Conservation (phyloP, 106 monocot species). For the Allium sativum region DNA sequence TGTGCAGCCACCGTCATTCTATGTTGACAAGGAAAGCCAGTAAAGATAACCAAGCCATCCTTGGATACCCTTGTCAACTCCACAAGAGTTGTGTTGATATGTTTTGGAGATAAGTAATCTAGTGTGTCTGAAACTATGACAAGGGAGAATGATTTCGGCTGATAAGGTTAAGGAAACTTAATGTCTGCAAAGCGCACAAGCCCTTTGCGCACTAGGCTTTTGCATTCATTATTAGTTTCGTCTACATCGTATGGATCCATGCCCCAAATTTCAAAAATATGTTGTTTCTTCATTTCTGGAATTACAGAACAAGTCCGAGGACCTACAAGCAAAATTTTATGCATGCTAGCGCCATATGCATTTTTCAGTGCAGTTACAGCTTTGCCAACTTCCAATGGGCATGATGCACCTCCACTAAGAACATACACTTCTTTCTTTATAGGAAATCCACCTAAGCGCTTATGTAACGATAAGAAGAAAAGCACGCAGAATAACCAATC, state of each 20-base stretch:
- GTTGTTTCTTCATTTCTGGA: constrained; percentile 64
- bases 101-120: constrained; percentile 58
- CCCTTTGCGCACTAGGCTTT: constrained; percentile 74
- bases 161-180: constrained; percentile 53
- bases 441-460: neutral
- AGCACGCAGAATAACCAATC: constrained; percentile 48
- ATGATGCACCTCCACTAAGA: constrained; percentile 27
- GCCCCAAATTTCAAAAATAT: constrained; percentile 58
- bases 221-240: constrained; percentile 66
- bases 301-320: constrained; percentile 74
- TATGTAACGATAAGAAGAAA: constrained; percentile 46
- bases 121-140: constrained; percentile 59
- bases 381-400: constrained; percentile 53
- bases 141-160: constrained; percentile 48
- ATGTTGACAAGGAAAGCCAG: constrained; percentile 69
- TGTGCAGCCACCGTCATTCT: constrained; percentile 46
- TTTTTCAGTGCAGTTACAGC: constrained; percentile 61
- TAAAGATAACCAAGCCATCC: constrained; percentile 53
- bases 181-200: constrained; percentile 72
- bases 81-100: constrained; percentile 50
- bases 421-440: constrained; percentile 1
- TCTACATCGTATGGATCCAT: constrained; percentile 84
- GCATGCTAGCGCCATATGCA: constrained; percentile 57
- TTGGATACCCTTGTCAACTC: constrained; percentile 53
- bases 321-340: constrained; percentile 65